These are phyloP conservation scores for Hypoxylon sp. DNA, from an alignment of 2,329 filamentous ascomycete species.

Conservation along the genomic window DNA sequence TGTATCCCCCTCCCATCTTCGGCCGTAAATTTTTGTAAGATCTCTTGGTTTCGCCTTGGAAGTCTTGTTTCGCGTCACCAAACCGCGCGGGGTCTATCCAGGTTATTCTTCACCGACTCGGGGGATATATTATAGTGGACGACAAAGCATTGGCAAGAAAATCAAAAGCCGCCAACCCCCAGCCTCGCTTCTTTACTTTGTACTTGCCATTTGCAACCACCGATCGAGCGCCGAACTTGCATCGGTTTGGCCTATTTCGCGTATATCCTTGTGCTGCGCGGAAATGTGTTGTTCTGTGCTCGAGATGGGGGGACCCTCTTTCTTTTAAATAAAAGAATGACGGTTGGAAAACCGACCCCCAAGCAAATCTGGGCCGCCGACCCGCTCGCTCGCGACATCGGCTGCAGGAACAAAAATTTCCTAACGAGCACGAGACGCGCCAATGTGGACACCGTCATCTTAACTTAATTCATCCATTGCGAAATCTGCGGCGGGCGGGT, in stretches of 20 bases:
- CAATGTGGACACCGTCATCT: conserved; percentile 22
- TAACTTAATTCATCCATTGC: conserved; percentile 14
- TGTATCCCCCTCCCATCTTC: conserved; percentile 25
- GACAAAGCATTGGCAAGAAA: conserved; percentile 6
- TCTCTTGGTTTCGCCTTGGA: conserved; percentile 36
- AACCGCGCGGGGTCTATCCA: conserved; percentile 4
- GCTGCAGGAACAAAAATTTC: conserved; percentile 43
- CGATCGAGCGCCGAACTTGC: conserved; percentile 23
- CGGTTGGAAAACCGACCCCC: not conserved
- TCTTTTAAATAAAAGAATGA: conserved; percentile 19
- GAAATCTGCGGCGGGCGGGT: conserved; percentile 18
- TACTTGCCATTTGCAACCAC: conserved; percentile 35
- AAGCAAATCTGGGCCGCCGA: conserved; percentile 22
- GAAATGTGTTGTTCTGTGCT: not conserved
- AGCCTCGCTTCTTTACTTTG: not conserved
- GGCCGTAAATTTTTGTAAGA: conserved; percentile 29
- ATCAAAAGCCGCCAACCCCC: not conserved
- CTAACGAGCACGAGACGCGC: conserved; percentile 26
- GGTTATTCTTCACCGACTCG: conserved; percentile 26
- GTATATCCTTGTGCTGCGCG: conserved; percentile 4
- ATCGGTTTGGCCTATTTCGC: conserved; percentile 23
- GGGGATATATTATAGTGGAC: conserved; percentile 14
- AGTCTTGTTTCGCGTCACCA: conserved; percentile 20
- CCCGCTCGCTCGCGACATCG: conserved; percentile 43
- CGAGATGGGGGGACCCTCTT: conserved; percentile 9